Conservation (phyloP, 2,329 filamentous ascomycete genomes). For the Didymosphaeria variabile region DNA sequence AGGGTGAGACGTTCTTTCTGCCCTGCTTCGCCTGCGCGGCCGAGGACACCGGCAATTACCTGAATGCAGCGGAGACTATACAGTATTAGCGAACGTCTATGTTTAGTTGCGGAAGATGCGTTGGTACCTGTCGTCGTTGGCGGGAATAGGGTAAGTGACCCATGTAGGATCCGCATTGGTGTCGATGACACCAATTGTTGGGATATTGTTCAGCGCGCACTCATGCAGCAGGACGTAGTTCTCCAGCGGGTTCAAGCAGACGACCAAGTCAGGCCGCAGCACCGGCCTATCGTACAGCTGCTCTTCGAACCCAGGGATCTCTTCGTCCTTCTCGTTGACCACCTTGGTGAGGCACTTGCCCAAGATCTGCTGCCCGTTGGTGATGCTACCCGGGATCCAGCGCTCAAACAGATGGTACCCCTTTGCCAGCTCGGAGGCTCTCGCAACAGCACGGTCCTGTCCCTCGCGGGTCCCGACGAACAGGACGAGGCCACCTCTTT, state of each 20-base stretch:
- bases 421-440: slow-evolving; percentile 77
- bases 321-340: slow-evolving; percentile 77
- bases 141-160: slow-evolving; percentile 96
- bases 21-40: slow-evolving; percentile 82
- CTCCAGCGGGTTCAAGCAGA: slow-evolving; percentile 91
- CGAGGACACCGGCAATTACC: slow-evolving; percentile 85
- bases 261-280: slow-evolving; percentile 86
- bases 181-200: slow-evolving; percentile 94
- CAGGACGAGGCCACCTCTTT: slow-evolving; percentile 82
- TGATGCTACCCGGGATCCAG: slow-evolving; percentile 92
- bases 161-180: slow-evolving; percentile 91
- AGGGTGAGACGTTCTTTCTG: slow-evolving; percentile 71
- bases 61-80: slow-evolving; percentile 79
- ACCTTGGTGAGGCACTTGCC: slow-evolving; percentile 74
- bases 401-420: slow-evolving; percentile 91
- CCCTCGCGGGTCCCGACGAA: slow-evolving; percentile 89
- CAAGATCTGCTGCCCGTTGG: slow-evolving; percentile 92
- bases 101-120: slow-evolving; percentile 29
- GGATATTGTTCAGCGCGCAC: slow-evolving; percentile 86
- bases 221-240: slow-evolving; percentile 92
- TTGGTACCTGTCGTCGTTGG: slow-evolving; percentile 87
- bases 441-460: slow-evolving; percentile 81
- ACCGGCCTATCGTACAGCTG: slow-evolving; percentile 71
- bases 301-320: slow-evolving; percentile 70
- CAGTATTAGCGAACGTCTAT: slow-evolving; percentile 17